phyloP scores from a whole-genome alignment of 345 rosid species.

The Eutrema yunnanense region DNA sequence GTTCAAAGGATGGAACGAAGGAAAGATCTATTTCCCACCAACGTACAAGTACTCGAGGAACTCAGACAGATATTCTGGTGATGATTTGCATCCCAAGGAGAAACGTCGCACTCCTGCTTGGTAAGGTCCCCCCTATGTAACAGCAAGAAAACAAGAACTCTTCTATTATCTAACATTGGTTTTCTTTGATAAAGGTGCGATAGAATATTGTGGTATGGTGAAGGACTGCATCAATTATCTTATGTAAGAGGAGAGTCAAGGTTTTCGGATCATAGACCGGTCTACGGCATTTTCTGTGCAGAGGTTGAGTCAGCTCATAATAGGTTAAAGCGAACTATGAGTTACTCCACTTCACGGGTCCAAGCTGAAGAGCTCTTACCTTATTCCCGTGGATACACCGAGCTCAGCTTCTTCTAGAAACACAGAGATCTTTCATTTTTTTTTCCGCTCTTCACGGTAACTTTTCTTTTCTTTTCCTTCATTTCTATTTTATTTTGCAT shows the following conservation, averaged over 20 bases:
- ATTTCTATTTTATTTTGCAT: not conserved
- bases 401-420: conserved; percentile 77
- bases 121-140: conserved; percentile 34
- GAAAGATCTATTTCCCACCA: conserved; percentile 95
- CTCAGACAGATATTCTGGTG: conserved; percentile 96
- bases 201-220: conserved; percentile 92
- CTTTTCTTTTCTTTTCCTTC: conserved; percentile 5
- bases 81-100: conserved; percentile 84
- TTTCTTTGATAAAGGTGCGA: conserved; percentile 61
- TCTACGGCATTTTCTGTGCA: conserved; percentile 87
- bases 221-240: conserved; percentile 87
- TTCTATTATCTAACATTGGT: not conserved
- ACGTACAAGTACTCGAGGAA: conserved; percentile 96
- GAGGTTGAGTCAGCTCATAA: conserved; percentile 85
- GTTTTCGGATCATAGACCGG: conserved; percentile 99
- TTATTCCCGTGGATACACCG: conserved; percentile 90
- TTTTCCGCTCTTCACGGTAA: conserved; percentile 13
- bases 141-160: not conserved
- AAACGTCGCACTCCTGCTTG: conserved; percentile 99
- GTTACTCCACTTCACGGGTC: conserved; percentile 73
- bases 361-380: conserved; percentile 96
- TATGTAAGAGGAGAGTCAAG: conserved; percentile 92
- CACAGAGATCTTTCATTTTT: not conserved
- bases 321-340: conserved; percentile 68
- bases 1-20: conserved; percentile 89